phyloP scores from a whole-genome alignment of 495 filamentous ascomycete genomes.

The Annulohypoxylon stygium region DNA sequence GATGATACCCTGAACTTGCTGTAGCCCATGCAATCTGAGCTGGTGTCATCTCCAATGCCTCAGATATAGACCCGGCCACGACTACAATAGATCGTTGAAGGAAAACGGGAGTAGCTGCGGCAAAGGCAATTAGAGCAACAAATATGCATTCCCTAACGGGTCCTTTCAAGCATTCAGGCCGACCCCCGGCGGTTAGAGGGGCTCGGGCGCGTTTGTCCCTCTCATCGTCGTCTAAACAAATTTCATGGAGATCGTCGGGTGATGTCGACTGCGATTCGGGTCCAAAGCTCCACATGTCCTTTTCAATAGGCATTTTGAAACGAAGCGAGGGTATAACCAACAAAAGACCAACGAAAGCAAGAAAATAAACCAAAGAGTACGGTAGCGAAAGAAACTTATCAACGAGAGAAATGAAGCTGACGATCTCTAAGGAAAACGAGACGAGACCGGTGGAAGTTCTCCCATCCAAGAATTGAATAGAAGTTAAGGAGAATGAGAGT shows the following conservation, averaged over 20 bases:
- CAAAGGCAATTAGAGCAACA: constrained; percentile 71
- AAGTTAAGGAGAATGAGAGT: neutral
- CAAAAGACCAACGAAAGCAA: constrained; percentile 34
- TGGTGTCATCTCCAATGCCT: constrained; percentile 70
- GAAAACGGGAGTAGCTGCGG: constrained; percentile 72
- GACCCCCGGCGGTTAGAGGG: constrained; percentile 42
- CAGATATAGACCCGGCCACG: constrained; percentile 70
- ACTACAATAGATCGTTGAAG: constrained; percentile 68
- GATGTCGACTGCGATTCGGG: constrained; percentile 33
- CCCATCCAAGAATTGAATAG: too few relatives aligned
- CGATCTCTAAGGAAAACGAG: constrained; percentile 10
- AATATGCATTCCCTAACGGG: constrained; percentile 71
- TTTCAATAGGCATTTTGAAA: constrained; percentile 42
- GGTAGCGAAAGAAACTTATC: constrained; percentile 38
- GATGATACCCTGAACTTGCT: constrained; percentile 65
- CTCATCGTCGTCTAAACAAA: constrained; percentile 48
- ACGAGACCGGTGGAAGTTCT: neutral
- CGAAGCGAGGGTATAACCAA: constrained; percentile 26
- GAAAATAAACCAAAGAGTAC: constrained; percentile 43
- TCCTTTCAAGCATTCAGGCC: constrained; percentile 70
- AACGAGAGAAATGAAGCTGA: constrained; percentile 41
- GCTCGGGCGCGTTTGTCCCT: constrained; percentile 26
- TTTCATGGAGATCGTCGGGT: constrained; percentile 50
- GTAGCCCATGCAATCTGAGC: constrained; percentile 74
- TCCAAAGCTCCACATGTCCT: constrained; percentile 40